phyloP scores from a whole-genome alignment of 495 filamentous ascomycete species.

The Tuber umbilicatum region DNA sequence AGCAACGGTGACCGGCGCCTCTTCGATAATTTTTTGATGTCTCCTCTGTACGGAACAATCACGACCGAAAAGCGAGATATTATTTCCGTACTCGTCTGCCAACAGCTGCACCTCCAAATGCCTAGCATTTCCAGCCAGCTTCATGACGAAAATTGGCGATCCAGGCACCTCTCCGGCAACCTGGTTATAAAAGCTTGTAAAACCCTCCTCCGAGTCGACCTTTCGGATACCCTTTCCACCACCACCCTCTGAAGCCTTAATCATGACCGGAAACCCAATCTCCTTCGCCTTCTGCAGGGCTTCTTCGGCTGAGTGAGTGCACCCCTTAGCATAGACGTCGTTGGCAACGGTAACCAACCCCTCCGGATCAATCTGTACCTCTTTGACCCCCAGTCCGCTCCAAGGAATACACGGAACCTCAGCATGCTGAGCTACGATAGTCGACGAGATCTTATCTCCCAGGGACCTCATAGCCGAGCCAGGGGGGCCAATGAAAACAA shows the following conservation, averaged over 20 bases:
- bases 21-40: conserved; percentile 99
- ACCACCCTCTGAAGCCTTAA: conserved; percentile 99
- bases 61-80: conserved; percentile 96
- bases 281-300: conserved; percentile 76
- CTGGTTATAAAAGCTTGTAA: conserved; percentile 79
- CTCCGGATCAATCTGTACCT: conserved; percentile 68
- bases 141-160: conserved; percentile 99
- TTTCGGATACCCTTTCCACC: conserved; percentile 99
- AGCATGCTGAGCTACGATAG: conserved; percentile 97
- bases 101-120: conserved; percentile 97
- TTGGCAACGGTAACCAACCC: conserved; percentile 90
- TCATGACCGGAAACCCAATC: conserved; percentile 98
- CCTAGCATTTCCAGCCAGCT: conserved; percentile 89
- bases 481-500: conserved; percentile 96
- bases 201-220: conserved; percentile 78
- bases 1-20: conserved; percentile 94
- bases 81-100: conserved; percentile 98
- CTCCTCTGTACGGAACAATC: conserved; percentile 98
- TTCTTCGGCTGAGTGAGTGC: conserved; percentile 79
- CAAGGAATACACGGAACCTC: conserved; percentile 96
- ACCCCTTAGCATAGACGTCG: conserved; percentile 81
- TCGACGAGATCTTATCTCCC: conserved; percentile 99
- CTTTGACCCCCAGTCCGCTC: conserved; percentile 85
- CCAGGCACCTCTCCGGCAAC: conserved; percentile 97
- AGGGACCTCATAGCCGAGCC: conserved; percentile 98